Evolutionary conservation across 2,329 filamentous ascomycete genomes (phyloP).

Genomic region (Cadophora sp.): DNA sequence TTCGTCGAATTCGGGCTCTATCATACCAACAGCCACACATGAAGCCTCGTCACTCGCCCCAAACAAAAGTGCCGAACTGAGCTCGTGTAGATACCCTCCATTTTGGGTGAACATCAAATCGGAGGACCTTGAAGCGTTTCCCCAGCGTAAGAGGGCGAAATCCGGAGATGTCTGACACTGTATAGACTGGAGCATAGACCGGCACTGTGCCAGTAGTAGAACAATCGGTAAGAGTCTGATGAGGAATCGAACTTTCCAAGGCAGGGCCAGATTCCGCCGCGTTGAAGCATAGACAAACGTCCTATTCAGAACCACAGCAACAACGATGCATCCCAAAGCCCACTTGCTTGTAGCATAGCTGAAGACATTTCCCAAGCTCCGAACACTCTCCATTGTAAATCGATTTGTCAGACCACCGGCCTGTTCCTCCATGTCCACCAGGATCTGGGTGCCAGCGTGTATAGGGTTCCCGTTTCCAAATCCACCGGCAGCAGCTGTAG

Average conservation of each 20-base stretch:
- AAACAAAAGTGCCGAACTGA: conserved; percentile 76
- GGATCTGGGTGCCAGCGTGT: conserved; percentile 38
- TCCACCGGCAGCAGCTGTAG: conserved; percentile 52
- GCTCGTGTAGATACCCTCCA: conserved; percentile 72
- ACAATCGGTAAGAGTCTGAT: conserved; percentile 76
- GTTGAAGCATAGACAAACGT: conserved; percentile 94
- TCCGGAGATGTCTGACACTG: conserved; percentile 88
- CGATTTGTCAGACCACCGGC: conserved; percentile 51
- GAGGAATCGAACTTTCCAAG: conserved; percentile 73
- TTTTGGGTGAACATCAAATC: conserved; percentile 74
- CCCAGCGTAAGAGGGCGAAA: conserved; percentile 74
- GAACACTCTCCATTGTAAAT: conserved; percentile 64
- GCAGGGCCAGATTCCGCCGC: conserved; percentile 77
- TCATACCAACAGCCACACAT: conserved; percentile 79
- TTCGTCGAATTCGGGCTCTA: conserved; percentile 57
- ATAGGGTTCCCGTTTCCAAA: conserved; percentile 42
- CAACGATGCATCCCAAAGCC: conserved; percentile 86
- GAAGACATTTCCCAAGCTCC: conserved; percentile 85
- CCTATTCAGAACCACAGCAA: conserved; percentile 87
- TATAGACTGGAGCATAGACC: conserved; percentile 79
- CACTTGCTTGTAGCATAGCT: conserved; percentile 91
- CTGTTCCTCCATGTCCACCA: conserved; percentile 51
- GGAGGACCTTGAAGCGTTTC: conserved; percentile 67
- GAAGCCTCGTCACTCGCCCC: conserved; percentile 77
- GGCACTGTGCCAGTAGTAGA: conserved; percentile 72